Base-by-base conservation (phyloP, 1,139 yeast species). In the Arxiozyma heterogenica region DNA sequence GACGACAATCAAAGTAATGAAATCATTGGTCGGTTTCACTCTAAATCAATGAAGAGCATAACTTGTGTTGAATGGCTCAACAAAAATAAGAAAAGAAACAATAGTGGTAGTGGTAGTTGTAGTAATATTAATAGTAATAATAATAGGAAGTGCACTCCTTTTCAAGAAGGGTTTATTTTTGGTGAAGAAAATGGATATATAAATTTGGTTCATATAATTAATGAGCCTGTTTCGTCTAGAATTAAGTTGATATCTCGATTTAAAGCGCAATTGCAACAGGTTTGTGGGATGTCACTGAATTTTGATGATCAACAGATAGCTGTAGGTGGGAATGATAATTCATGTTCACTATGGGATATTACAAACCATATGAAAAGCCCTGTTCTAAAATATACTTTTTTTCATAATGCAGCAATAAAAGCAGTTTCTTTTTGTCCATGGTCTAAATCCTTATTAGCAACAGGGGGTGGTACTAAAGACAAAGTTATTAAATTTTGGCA, bases 381-480 rank as follows among this genome's bases (percentile, higher is more conserved):
- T 0, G 63, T 54, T n/a, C 60, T 79, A 51, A 71, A 70, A 55
- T 78, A 74, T 62, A 63, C 68, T 4, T 70, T 86, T 39, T 78
- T 76, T 1, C 95, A 86, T 64, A 75, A 76, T 47, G 94, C 95
- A 0, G 95, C 95, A 0, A 90, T 86, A 0, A 86, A 86, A 66
- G 94, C 94, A 0, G 74, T 86, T 57, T 81, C 88, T 25, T 86
- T 83, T 73, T 86, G 94, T 66, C 95, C 95, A 0, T 84, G 85
- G 81, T 84, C 86, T 57, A 80, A 78, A 52, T 79, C 84, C 47
- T 68, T 86, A 30, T 70, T 86, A 53, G 94, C 89, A 9, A 86
- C 94, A 0, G 95, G 95, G 0, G 95, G 91, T 22, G 95, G 95
- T 0, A 82, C 87, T 27, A 81, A 83, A 54, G 95, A 86, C 65